A percentile compares a stretch with the other conserved stretches of the same genome.
phyloP scores from a whole-genome alignment of 805 yeast genomes.

The Starmerella vitae region DNA sequence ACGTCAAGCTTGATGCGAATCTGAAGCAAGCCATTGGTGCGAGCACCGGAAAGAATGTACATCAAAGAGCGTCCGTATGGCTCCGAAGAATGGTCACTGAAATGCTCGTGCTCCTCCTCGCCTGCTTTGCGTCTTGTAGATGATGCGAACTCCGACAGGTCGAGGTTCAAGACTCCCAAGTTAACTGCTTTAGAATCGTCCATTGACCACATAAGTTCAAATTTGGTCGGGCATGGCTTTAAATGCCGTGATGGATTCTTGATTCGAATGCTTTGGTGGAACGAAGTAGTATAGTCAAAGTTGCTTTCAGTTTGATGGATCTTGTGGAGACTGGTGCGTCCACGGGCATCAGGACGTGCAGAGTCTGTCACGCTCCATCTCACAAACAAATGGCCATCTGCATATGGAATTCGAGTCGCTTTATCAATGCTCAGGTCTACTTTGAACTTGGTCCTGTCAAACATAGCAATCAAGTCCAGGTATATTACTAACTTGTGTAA shows the following conservation, averaged over 20 bases:
- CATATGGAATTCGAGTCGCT: conserved; percentile 72
- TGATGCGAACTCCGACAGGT: conserved; percentile 54
- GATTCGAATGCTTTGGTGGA: conserved; percentile 33
- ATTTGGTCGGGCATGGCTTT: conserved; percentile 27
- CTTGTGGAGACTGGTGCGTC: conserved; percentile 33
- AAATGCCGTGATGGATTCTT: conserved; percentile 28
- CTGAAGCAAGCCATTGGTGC: conserved; percentile 47
- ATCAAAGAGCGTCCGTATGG: conserved; percentile 33
- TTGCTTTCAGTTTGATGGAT: conserved; percentile 41
- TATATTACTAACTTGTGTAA: too few relatives aligned
- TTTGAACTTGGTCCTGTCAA: conserved; percentile 44
- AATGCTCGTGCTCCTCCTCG: not conserved
- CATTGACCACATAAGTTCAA: conserved; percentile 36
- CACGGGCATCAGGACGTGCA: conserved; percentile 32
- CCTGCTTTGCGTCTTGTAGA: not conserved
- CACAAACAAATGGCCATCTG: conserved; percentile 52
- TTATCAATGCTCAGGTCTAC: conserved; percentile 49
- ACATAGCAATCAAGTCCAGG: conserved; percentile 3
- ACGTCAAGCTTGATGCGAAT: conserved; percentile 41
- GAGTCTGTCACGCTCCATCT: conserved; percentile 50
- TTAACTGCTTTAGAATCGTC: conserved; percentile 31
- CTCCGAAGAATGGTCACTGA: not conserved
- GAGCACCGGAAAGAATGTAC: conserved; percentile 62
- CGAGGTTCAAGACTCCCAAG: conserved; percentile 55
- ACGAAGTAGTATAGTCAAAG: conserved; percentile 35